Percentiles rank a stretch among this genome's conserved stretches.
These are phyloP conservation scores for Phanerochaete carnosa DNA, from an alignment of 768 basidiomycete genomes.

Conservation along the genomic window DNA sequence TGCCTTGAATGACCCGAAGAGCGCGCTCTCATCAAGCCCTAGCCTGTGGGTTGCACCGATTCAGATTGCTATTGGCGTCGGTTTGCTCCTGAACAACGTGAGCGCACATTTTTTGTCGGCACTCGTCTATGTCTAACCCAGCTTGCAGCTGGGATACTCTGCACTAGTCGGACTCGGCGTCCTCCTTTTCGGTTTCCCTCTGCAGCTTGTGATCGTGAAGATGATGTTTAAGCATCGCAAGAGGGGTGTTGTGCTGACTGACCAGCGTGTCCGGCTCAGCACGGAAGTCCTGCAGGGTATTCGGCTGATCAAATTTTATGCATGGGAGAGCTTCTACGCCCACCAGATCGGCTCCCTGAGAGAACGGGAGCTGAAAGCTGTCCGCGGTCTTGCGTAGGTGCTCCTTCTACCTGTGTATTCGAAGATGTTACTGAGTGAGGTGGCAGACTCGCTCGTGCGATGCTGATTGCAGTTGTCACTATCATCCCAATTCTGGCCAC, in stretches of 20 bases:
- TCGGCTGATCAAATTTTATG: slow-evolving; percentile 89
- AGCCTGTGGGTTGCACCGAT: slow-evolving; percentile 63
- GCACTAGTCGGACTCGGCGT: slow-evolving; percentile 63
- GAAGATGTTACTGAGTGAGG: background rate
- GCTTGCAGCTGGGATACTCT: slow-evolving; percentile 55
- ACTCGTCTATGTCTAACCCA: background rate
- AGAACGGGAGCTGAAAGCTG: slow-evolving; percentile 63
- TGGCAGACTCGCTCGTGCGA: slow-evolving; percentile 22
- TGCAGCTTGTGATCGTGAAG: slow-evolving; percentile 50
- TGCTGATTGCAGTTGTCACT: slow-evolving; percentile 41
- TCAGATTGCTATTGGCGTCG: slow-evolving; percentile 58
- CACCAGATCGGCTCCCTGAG: slow-evolving; percentile 67
- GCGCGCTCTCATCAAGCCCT: background rate
- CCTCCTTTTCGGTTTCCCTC: slow-evolving; percentile 54
- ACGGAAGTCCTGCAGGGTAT: slow-evolving; percentile 78
- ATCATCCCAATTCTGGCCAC: slow-evolving; percentile 69
- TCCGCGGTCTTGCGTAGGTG: slow-evolving; percentile 30
- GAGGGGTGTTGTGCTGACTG: slow-evolving; percentile 62
- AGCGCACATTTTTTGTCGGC: slow-evolving; percentile 12
- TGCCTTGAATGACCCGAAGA: background rate
- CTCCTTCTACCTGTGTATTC: background rate
- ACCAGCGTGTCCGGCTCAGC: slow-evolving; percentile 59
- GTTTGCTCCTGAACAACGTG: slow-evolving; percentile 58
- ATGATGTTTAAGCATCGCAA: slow-evolving; percentile 51
- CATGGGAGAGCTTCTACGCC: slow-evolving; percentile 83